Conservation (phyloP, 2,329 filamentous ascomycete genomes). For the Fusarium stilboides region DNA sequence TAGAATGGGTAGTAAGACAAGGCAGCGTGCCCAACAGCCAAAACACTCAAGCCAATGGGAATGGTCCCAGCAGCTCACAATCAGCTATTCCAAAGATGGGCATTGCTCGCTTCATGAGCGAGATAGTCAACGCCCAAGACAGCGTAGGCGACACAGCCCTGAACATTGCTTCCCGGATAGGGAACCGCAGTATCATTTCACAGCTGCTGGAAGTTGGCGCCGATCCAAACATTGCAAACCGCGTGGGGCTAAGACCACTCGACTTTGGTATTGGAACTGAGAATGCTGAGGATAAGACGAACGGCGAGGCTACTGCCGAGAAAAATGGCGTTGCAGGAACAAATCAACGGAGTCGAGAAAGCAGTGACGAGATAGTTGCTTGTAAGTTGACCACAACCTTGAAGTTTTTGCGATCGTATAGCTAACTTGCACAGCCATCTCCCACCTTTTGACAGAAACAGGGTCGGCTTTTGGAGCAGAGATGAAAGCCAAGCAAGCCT, state of each 20-base stretch:
- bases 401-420: background rate
- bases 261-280: slow-evolving; percentile 94
- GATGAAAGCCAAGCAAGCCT: slow-evolving; percentile 85
- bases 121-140: slow-evolving; percentile 96
- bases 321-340: slow-evolving; percentile 62
- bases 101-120: slow-evolving; percentile 93
- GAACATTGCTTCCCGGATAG: slow-evolving; percentile 93
- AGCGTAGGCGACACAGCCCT: slow-evolving; percentile 95
- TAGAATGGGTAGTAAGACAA: slow-evolving; percentile 95
- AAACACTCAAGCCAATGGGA: slow-evolving; percentile 53
- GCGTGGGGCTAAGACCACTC: slow-evolving; percentile 88
- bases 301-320: slow-evolving; percentile 61
- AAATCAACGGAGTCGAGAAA: slow-evolving; percentile 75
- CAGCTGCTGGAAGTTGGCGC: slow-evolving; percentile 96
- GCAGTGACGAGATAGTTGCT: slow-evolving; percentile 83
- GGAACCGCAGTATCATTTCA: slow-evolving; percentile 95
- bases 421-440: slow-evolving; percentile 72
- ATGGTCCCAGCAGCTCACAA: slow-evolving; percentile 59
- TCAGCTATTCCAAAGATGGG: slow-evolving; percentile 77
- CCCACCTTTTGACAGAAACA: slow-evolving; percentile 84
- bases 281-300: slow-evolving; percentile 60
- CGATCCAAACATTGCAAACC: slow-evolving; percentile 91
- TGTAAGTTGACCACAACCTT: slow-evolving; percentile 68
- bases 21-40: slow-evolving; percentile 75
- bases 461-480: slow-evolving; percentile 84